Conservation (phyloP, 352 stramenopile genomes). For the Globisporangium apiculatum region DNA sequence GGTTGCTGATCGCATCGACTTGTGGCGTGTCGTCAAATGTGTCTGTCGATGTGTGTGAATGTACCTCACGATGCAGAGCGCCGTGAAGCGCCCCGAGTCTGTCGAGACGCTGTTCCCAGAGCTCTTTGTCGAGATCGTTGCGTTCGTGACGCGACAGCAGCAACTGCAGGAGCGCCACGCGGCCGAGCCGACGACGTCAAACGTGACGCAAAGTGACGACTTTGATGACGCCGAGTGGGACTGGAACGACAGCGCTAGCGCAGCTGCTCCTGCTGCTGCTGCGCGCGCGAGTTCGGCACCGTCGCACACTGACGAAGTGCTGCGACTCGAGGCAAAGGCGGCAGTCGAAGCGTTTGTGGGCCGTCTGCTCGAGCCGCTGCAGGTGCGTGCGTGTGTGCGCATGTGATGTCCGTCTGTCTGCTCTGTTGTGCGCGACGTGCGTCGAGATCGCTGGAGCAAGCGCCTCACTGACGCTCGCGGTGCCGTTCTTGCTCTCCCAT, state of each 20-base stretch:
- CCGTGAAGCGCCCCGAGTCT: constrained; percentile 15
- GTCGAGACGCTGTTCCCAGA: constrained; percentile 25
- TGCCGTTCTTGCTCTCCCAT: no score
- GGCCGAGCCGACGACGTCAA: neutral
- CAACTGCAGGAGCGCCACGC: neutral
- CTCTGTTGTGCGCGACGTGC: no score
- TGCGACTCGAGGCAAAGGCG: constrained; percentile 21
- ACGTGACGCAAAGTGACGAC: constrained; percentile 1
- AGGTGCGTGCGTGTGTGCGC: constrained; percentile 22
- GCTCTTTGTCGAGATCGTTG: constrained; percentile 22
- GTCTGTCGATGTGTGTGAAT: neutral
- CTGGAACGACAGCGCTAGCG: constrained; percentile 33
- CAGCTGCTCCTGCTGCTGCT: neutral
- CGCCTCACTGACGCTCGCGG: no score
- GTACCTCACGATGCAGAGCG: constrained; percentile 12
- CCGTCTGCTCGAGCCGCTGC: constrained; percentile 29
- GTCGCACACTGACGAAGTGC: constrained; percentile 16
- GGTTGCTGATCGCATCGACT: neutral
- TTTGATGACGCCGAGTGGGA: constrained; percentile 53
- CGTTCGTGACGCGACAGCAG: constrained; percentile 15
- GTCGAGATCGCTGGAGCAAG: no score
- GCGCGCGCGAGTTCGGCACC: neutral
- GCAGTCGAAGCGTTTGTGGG: constrained; percentile 40
- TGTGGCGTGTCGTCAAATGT: neutral
- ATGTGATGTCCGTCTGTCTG: no score